Percentiles rank a stretch among this genome's conserved stretches.
Conservation (phyloP, 371 early-diverging fungal species). For the Batkoa obscura region DNA sequence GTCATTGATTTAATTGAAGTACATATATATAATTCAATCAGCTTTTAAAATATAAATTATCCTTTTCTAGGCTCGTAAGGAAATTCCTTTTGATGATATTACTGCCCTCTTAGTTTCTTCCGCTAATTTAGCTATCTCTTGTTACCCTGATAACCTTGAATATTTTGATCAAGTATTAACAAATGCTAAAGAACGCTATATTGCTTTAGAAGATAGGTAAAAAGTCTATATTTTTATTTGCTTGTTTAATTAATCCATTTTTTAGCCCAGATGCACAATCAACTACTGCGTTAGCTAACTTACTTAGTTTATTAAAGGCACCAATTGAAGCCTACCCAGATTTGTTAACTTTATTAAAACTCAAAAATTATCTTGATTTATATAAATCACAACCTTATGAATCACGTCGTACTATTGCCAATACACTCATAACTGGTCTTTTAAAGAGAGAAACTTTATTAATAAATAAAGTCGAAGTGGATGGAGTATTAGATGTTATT, state of each 20-base stretch:
- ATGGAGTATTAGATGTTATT: slow-evolving; percentile 62
- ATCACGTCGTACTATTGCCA: slow-evolving; percentile 62
- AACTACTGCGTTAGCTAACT: slow-evolving; percentile 20
- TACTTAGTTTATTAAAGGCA: slow-evolving; percentile 39
- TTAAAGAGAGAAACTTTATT: slow-evolving; percentile 44
- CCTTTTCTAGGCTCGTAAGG: slow-evolving; percentile 50
- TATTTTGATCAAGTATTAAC: slow-evolving; percentile 75
- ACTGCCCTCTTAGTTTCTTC: slow-evolving; percentile 70
- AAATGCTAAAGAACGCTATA: slow-evolving; percentile 50
- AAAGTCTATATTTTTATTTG: background rate
- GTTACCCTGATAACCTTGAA: slow-evolving; percentile 70
- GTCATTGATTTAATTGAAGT: slow-evolving; percentile 76
- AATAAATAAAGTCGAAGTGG: slow-evolving; percentile 50
- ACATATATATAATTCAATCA: background rate
- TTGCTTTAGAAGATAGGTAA: slow-evolving; percentile 21
- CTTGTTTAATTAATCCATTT: background rate
- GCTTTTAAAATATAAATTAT: background rate
- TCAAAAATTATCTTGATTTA: slow-evolving; percentile 56
- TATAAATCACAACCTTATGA: slow-evolving; percentile 56
- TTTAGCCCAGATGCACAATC: slow-evolving; percentile 28
- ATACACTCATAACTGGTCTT: slow-evolving; percentile 43
- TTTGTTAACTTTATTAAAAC: slow-evolving; percentile 31
- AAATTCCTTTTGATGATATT: slow-evolving; percentile 74
- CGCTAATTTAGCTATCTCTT: slow-evolving; percentile 71
- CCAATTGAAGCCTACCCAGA: slow-evolving; percentile 56